Percentiles rank a stretch among this genome's conserved stretches.
These are phyloP conservation scores for Tephrocybe rancida DNA, from an alignment of 768 basidiomycete genomes.

Conservation along the genomic window DNA sequence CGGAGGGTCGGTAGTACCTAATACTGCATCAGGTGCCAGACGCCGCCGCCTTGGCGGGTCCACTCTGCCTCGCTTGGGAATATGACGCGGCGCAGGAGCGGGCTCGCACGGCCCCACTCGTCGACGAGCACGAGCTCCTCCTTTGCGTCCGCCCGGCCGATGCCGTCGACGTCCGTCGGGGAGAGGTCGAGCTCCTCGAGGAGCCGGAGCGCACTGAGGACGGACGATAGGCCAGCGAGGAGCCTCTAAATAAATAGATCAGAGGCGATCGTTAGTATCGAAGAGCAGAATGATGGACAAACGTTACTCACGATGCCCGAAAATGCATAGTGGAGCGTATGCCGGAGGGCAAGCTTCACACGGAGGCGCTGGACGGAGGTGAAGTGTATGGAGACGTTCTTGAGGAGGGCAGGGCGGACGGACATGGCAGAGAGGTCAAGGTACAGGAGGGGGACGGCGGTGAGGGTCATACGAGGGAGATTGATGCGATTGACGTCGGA, in stretches of 20 bases:
- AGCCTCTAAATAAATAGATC: conserved; percentile 49
- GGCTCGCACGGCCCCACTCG: conserved; percentile 59
- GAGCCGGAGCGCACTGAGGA: conserved; percentile 50
- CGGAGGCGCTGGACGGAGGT: conserved; percentile 51
- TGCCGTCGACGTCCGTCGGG: conserved; percentile 53
- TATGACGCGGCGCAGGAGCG: conserved; percentile 50
- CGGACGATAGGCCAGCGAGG: conserved; percentile 60
- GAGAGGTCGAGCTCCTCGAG: conserved; percentile 62
- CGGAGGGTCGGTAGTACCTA: background rate
- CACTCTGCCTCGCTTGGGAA: conserved; percentile 62
- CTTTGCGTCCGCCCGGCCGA: conserved; percentile 39
- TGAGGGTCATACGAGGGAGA: conserved; percentile 49
- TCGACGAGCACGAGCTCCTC: conserved; percentile 56
- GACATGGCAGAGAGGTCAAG: conserved; percentile 65
- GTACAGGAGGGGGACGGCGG: conserved; percentile 47
- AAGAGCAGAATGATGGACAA: conserved; percentile 6
- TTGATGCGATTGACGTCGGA: conserved; percentile 55
- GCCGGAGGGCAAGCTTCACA: conserved; percentile 61
- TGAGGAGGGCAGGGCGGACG: conserved; percentile 57
- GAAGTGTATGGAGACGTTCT: conserved; percentile 55
- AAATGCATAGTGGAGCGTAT: conserved; percentile 65
- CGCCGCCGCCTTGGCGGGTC: conserved; percentile 34
- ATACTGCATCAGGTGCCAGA: conserved; percentile 31
- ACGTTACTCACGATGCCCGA: conserved; percentile 61
- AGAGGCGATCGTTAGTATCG: background rate